A percentile compares a stretch with the other conserved stretches of the same genome.
phyloP scores from a whole-genome alignment of 768 basidiomycete species.

The Phylloporus arenicola region DNA sequence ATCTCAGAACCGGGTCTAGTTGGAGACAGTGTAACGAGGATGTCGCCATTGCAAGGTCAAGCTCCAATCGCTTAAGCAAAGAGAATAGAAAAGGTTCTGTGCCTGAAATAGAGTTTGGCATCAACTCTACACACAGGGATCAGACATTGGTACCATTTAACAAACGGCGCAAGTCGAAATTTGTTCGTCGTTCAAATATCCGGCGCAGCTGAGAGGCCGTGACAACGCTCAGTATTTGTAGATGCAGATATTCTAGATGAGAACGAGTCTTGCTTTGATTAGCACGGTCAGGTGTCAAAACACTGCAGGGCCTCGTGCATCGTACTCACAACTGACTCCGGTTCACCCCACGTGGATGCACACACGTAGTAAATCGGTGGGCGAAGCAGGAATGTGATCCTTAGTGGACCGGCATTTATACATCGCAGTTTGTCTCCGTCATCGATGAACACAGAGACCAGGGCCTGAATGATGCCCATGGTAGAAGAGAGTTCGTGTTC shows the following conservation, averaged over 20 bases:
- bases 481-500: constrained; percentile 66
- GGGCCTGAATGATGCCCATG: constrained; percentile 90
- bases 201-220: constrained; percentile 77
- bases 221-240: constrained; percentile 89
- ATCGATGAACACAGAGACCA: constrained; percentile 93
- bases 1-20: constrained; percentile 63
- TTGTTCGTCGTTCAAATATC: constrained; percentile 84
- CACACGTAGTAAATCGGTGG: constrained; percentile 90
- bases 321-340: constrained; percentile 83
- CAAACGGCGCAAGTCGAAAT: constrained; percentile 82
- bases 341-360: constrained; percentile 90
- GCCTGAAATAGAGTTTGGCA: constrained; percentile 40
- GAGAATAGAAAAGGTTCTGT: constrained; percentile 78
- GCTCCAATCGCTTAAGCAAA: constrained; percentile 63
- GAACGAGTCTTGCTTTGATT: constrained; percentile 77
- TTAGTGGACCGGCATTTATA: constrained; percentile 75
- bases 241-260: constrained; percentile 92
- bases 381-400: constrained; percentile 83
- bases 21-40: constrained; percentile 79
- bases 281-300: constrained; percentile 28
- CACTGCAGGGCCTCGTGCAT: background rate
- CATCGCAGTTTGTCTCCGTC: constrained; percentile 82
- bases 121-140: background rate
- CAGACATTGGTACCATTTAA: constrained; percentile 47
- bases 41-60: constrained; percentile 75